Evolutionary conservation across 2,329 filamentous ascomycete species (phyloP), one percentile per base, ranked within the genome.

Genomic region (Fusarium sp.): DNA sequence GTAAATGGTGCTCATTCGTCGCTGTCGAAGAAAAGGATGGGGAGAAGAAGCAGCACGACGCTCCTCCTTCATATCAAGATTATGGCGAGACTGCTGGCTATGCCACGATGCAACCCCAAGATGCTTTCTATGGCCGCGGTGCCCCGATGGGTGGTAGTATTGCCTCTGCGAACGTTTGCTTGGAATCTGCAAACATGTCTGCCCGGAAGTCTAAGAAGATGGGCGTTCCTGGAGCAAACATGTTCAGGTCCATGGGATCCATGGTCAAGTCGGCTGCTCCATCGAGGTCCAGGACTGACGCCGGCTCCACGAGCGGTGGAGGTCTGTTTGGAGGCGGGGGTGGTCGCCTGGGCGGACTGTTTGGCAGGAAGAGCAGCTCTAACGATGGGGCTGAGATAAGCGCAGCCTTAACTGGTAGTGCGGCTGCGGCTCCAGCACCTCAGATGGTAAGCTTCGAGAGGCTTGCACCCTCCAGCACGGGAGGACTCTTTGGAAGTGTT

Each of bases 1-100:
- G 91, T 1, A 93, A 91, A 78, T 93, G 90, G 88, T 93, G 90
- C 77, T 93, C 92, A 0, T 95, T 95, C 71, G 90, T 95, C 4
- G 93, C 93, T 3, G 85, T 93, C 2, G 86, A 91, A 70, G 83
- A 85, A 10, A 81, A 84, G 1, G 64, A 61, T 6, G 64, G 67
- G 0, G 20, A 70, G 1, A 31, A 71, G 6, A 57, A 52, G 25
- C 64, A 63, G 6, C 9, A 52, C 11, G 47, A 52, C 2, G 47
- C 47, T 29, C 47, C 47, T 31, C 47, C 47, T 31, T 52, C 47
- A 29, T 52, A 52, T 7, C 27, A 52, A 18, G 25, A 52, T 6
- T 50, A 27, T 27, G 25, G 1, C 25, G 16, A 29, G 14, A 31
- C 1, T 31, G 7, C 8, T 38, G 4, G 36, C 16, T 10, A 18